These are phyloP conservation scores for Mycocentrospora acerina DNA, from an alignment of 2,329 filamentous ascomycete species.

Conservation along the genomic window DNA sequence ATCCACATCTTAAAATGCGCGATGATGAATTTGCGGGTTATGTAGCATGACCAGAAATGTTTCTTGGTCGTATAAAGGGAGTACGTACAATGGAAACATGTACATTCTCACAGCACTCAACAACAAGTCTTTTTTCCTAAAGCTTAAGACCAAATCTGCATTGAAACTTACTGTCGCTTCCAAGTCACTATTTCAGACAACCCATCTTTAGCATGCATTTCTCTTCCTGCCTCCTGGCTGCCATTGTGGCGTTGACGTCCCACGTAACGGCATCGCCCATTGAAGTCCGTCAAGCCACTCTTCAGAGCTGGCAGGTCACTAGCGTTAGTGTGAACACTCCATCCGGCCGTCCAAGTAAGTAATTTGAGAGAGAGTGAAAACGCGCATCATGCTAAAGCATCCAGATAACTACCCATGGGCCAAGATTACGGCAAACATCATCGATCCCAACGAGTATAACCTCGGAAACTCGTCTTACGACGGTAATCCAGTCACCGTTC, in stretches of 20 bases:
- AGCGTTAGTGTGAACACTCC: conserved; percentile 1
- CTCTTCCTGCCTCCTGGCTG: conserved; percentile 6
- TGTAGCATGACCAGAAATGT: no score
- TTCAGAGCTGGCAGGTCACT: conserved; percentile 27
- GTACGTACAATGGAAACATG: no score
- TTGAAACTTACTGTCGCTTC: no score
- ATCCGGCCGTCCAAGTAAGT: not conserved
- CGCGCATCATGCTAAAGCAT: conserved; percentile 16
- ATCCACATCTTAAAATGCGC: no score
- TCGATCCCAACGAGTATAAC: conserved; percentile 27
- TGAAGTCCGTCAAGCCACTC: conserved; percentile 10
- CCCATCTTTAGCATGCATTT: conserved; percentile 12
- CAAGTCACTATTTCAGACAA: no score
- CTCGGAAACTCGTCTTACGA: conserved; percentile 9
- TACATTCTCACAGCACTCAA: no score
- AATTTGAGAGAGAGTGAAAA: conserved; percentile 1
- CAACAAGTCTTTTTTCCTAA: no score
- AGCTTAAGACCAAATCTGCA: no score
- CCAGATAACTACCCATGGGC: conserved; percentile 23
- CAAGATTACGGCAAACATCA: conserved; percentile 24
- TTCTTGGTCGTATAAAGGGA: no score
- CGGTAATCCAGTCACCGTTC: conserved; percentile 11
- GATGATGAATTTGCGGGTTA: no score
- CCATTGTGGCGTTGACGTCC: conserved; percentile 11
- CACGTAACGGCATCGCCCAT: conserved; percentile 10